These are phyloP conservation scores for Marasmius tenuissimus DNA, from an alignment of 1,284 basidiomycete genomes.

Conservation along the genomic window DNA sequence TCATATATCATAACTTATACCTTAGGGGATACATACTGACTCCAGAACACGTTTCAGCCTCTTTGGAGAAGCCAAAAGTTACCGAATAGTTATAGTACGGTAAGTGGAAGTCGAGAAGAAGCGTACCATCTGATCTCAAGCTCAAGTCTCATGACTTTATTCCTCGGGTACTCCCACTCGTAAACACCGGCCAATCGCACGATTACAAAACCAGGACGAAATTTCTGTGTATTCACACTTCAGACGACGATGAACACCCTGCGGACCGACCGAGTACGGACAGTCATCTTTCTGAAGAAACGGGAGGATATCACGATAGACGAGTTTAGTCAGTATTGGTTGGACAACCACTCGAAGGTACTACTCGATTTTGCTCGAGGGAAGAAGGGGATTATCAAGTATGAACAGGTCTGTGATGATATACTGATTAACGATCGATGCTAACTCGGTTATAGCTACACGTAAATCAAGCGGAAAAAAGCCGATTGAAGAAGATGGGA, in stretches of 20 bases:
- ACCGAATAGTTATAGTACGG: too few relatives aligned
- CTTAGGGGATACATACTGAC: too few relatives aligned
- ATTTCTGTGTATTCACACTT: too few relatives aligned
- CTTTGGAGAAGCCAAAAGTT: too few relatives aligned
- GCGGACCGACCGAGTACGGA: neutral
- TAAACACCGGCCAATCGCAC: too few relatives aligned
- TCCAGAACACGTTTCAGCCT: too few relatives aligned
- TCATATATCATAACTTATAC: too few relatives aligned
- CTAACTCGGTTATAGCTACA: neutral
- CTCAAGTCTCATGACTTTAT: too few relatives aligned
- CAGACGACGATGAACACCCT: neutral
- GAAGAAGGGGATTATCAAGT: neutral
- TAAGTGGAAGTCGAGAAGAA: too few relatives aligned
- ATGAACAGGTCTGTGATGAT: neutral
- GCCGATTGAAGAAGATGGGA: neutral
- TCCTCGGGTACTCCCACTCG: too few relatives aligned
- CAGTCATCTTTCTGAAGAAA: neutral
- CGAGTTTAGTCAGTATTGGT: neutral
- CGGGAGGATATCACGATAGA: neutral
- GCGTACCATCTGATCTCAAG: too few relatives aligned
- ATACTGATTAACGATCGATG: neutral
- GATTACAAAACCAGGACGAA: too few relatives aligned
- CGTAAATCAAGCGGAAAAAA: neutral
- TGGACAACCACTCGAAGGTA: neutral
- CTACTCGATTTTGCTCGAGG: neutral